Percentiles rank a stretch among this genome's conserved stretches.
Evolutionary conservation across 768 basidiomycete species (phyloP).

Genomic region (Fomitopsis pulvina): DNA sequence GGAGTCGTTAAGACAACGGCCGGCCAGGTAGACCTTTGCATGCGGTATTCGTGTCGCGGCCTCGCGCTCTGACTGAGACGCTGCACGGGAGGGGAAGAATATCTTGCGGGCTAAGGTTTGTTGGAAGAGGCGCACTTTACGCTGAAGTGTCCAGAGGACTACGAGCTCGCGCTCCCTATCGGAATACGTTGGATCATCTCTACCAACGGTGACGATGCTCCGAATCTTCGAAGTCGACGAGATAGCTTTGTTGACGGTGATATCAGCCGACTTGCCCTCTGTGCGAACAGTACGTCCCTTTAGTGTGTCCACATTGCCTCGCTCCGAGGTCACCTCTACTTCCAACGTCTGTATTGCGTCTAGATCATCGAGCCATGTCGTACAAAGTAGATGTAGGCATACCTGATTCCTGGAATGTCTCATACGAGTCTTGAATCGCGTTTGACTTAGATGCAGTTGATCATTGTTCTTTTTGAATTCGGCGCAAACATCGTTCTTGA

Average conservation of each 20-base stretch:
- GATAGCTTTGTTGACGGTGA: slow-evolving; percentile 19
- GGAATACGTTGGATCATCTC: slow-evolving; percentile 13
- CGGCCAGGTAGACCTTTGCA: slow-evolving; percentile 14
- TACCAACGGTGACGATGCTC: slow-evolving; percentile 13
- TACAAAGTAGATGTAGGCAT: slow-evolving; percentile 18
- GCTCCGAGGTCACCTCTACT: neutral
- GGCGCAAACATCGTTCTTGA: slow-evolving; percentile 34
- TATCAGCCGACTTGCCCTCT: slow-evolving; percentile 31
- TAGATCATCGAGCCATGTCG: no score
- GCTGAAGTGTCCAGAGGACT: slow-evolving; percentile 20
- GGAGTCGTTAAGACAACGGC: neutral
- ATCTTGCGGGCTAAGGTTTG: neutral
- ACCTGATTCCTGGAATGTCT: slow-evolving; percentile 34
- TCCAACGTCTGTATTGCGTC: slow-evolving; percentile 20
- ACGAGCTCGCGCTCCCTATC: slow-evolving; percentile 14
- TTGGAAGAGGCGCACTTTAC: neutral
- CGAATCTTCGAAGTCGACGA: neutral
- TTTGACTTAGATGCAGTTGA: slow-evolving; percentile 27
- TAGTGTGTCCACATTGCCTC: no score
- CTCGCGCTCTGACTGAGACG: no score
- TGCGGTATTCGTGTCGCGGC: slow-evolving; percentile 13
- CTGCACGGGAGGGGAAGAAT: no score
- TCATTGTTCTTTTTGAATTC: slow-evolving; percentile 24
- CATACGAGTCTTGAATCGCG: slow-evolving; percentile 40
- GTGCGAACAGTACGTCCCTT: slow-evolving; percentile 19